Evolutionary conservation across 1,139 yeast genomes (phyloP), one percentile per base, ranked within the genome.

Genomic region (Lodderomyces pseudojiufengensis): DNA sequence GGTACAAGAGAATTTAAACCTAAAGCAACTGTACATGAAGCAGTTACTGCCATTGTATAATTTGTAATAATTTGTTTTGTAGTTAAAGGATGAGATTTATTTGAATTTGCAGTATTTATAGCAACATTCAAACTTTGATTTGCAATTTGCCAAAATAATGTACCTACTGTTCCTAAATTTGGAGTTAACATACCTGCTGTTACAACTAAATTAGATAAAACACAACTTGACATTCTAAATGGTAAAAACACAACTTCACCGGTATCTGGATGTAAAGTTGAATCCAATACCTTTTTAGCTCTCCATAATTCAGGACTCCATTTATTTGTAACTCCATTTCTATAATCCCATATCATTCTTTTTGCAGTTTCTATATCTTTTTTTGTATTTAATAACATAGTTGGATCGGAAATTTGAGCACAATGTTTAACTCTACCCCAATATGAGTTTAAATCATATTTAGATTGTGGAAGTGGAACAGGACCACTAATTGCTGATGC

Each of bases 171-270:
- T 10, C 95, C 95, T 54, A 92, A 61, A 43, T 85, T 85, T 5
- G 98, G 98, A 1, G 97, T 90, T 51, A 92, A 74, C 98, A 92
- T 92, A 48, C 98, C 98, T 3, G 86, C 90, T 9, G 98, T 92
- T 34, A 92, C 97, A 18, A 92, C 92, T 60, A 92, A 66, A 60
- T 92, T 92, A 10, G 96, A 86, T 40, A 92, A 69, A 14, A 92
- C 98, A 65, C 94, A 87, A 24, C 94, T 83, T 13, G 97, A 88
- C 98, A 92, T 92, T 61, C 98, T 77, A 63, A 92, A 92, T 3
- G 98, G 98, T 40, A 92, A 69, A 27, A 86, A 55, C 8, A 92
- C 97, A 3, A 95, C 84, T 51, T 86, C 92, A 1, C 97, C 97
- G 3, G 95, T 92, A 56, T 92, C 98, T 29, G 97, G 97, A 57